phyloP scores from a whole-genome alignment of 208 protist species.

The Crithidia brevicula region DNA sequence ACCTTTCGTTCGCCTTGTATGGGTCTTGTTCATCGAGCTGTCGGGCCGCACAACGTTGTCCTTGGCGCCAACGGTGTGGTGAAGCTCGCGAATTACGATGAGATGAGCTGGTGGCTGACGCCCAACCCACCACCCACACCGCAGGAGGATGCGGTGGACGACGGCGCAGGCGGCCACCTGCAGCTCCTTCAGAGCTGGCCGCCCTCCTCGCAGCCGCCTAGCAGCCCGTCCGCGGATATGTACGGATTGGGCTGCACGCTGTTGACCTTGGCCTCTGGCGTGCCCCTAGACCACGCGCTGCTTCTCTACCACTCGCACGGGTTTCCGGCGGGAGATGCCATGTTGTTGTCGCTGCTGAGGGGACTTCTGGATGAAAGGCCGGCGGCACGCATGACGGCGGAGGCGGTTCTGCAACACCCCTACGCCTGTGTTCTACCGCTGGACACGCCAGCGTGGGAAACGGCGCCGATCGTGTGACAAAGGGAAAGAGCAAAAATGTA shows the following conservation, averaged over 20 bases:
- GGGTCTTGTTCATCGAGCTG: neutral
- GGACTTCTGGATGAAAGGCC: conserved; percentile 11
- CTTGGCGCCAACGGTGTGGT: conserved; percentile 7
- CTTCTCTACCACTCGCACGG: neutral
- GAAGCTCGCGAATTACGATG: conserved; percentile 18
- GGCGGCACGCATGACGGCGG: conserved; percentile 7
- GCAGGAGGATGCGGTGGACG: neutral
- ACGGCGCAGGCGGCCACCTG: too few relatives aligned
- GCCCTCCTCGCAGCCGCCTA: neutral
- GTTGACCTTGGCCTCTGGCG: neutral
- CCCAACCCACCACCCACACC: neutral
- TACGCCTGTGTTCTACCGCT: neutral
- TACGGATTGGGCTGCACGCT: conserved; percentile 14
- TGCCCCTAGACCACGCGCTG: neutral
- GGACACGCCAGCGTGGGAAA: neutral
- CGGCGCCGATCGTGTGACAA: too few relatives aligned
- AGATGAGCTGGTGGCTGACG: conserved; percentile 5
- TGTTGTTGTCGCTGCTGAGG: conserved; percentile 7
- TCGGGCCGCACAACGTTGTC: conserved; percentile 8
- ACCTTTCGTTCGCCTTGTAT: neutral
- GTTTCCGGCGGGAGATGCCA: neutral
- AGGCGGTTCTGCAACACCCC: conserved; percentile 5
- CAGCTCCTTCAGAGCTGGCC: neutral
- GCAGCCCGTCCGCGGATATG: conserved; percentile 3
- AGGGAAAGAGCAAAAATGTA: too few relatives aligned